A percentile compares a stretch with the other conserved stretches of the same genome.
Conservation (phyloP, 176 grass and related monocot genomes). For the Dactylis glomerata region DNA sequence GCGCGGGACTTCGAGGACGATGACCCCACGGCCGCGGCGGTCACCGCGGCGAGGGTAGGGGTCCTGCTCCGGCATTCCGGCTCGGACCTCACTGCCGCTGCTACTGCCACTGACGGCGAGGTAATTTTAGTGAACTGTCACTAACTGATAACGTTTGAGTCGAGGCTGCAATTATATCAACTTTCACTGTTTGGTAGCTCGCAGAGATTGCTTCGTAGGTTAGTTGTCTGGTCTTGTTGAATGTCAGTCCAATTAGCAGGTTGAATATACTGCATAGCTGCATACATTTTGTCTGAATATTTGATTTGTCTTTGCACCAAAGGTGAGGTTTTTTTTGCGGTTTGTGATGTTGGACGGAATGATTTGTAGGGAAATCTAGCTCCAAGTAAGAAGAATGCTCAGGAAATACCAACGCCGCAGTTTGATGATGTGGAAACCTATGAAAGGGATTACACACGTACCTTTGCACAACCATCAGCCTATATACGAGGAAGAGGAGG, state of each 20-base stretch:
- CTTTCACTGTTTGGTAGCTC: background rate
- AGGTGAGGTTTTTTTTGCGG: background rate
- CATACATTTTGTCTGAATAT: background rate
- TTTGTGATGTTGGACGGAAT: background rate
- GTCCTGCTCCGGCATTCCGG: conserved; percentile 39
- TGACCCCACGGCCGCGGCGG: conserved; percentile 32
- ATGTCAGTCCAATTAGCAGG: background rate
- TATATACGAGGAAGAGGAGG: conserved; percentile 99
- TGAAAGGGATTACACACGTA: conserved; percentile 94
- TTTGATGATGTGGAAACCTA: conserved; percentile 82
- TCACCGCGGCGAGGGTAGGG: conserved; percentile 28
- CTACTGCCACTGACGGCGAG: conserved; percentile 32
- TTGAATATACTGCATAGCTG: conserved; percentile 13
- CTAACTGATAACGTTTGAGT: background rate
- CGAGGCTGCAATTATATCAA: background rate
- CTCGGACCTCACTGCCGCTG: conserved; percentile 37
- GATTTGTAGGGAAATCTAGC: conserved; percentile 56
- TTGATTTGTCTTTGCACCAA: background rate
- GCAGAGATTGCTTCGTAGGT: background rate
- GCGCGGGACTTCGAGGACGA: conserved; percentile 92
- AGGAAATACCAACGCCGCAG: conserved; percentile 98
- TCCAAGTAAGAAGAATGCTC: conserved; percentile 65
- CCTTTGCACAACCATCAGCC: conserved; percentile 76
- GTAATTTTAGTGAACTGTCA: conserved; percentile 17
- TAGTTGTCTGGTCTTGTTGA: background rate